A percentile compares a stretch with the other conserved stretches of the same genome.
phyloP scores from a whole-genome alignment of 768 basidiomycete species.

The Trametes cinnabarina region DNA sequence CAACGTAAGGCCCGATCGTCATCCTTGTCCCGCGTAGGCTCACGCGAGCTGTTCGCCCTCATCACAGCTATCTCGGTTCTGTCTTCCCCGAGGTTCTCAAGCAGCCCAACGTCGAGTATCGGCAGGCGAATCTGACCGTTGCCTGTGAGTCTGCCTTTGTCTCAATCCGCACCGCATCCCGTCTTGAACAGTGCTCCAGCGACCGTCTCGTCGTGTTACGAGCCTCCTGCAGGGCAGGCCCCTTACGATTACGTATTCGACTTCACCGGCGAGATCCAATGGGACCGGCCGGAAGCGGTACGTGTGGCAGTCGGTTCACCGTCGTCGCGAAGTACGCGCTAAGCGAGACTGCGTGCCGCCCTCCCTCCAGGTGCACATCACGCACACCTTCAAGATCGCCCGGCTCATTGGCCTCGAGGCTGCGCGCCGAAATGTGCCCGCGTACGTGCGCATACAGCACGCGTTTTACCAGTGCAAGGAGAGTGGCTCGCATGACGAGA shows the following conservation, averaged over 20 bases:
- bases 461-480: constrained; percentile 76
- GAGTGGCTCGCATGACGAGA: constrained; percentile 66
- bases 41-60: background rate
- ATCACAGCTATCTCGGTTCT: constrained; percentile 67
- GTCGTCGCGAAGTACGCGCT: background rate
- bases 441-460: constrained; percentile 74
- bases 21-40: constrained; percentile 21
- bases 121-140: constrained; percentile 77
- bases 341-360: background rate
- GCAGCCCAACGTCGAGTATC: constrained; percentile 72
- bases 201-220: constrained; percentile 65
- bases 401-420: constrained; percentile 73
- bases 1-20: constrained; percentile 50
- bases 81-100: constrained; percentile 70
- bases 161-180: background rate
- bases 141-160: constrained; percentile 45
- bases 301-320: constrained; percentile 21
- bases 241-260: constrained; percentile 83
- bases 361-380: constrained; percentile 65
- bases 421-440: constrained; percentile 72
- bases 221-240: constrained; percentile 65
- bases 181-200: constrained; percentile 41
- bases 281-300: constrained; percentile 75
- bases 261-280: constrained; percentile 75
- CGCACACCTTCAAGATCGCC: constrained; percentile 67